Base-by-base conservation (phyloP, 1,139 yeast species). In the Hemisphaericaspora lyxosophila region DNA sequence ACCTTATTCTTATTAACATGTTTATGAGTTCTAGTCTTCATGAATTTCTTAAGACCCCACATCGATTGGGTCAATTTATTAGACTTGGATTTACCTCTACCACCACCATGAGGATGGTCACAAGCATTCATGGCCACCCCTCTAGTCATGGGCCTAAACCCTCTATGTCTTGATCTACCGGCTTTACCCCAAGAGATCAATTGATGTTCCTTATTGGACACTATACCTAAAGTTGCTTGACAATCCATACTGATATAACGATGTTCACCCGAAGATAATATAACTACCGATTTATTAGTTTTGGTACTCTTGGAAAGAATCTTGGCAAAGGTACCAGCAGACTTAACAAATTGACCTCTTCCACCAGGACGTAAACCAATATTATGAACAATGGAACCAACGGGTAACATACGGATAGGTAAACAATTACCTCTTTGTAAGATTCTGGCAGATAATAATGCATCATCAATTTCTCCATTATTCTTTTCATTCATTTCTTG, bases 61-160 rank as follows among this genome's bases (percentile, higher is more conserved):
- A 95, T 94, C 43, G 96, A 86, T 72, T 85, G 89, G 11, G 97
- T 86, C 39, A 85, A 77, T 71, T 88, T 90, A 67, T 90, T 90
- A 48, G 96, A 87, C 80, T 94, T 92, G 43, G 96, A 86, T 65
- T 92, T 94, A 78, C 99, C 99, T 77, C 98, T 85, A 70, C 99
- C 99, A 84, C 99, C 99, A 75, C 99, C 99, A 57, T 89, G 94
- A 50, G 99, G 99, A 72, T 92, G 99, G 66, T 92, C 97, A 59
- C 82, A 80, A 45, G 95, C 94, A 67, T 92, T 92, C 96, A 88
- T 88, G 38, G 98, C 98, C 52, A 89, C 88, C 78, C 99, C 99
- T 74, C 99, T 85, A 27, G 89, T 96, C 39, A 85, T 79, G 25
- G 99, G 98, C 64, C 98, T 82, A 55, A 84, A 82, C 49, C 98